Conservation (phyloP, 257 asterid species). For the Solanum chiquidenum region DNA sequence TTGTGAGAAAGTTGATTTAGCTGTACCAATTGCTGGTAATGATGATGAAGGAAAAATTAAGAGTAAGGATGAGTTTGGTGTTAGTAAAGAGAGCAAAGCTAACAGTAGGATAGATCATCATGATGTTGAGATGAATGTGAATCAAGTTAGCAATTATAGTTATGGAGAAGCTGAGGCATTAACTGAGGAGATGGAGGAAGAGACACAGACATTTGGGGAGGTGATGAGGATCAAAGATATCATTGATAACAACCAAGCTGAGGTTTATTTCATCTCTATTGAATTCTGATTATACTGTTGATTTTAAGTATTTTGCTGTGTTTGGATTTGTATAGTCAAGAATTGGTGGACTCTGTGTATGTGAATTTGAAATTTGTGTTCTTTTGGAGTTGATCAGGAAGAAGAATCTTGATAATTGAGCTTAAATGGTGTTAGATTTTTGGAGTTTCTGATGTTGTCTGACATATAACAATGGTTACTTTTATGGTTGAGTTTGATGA, state of each 20-base stretch:
- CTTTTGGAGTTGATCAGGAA: neutral
- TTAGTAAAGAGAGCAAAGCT: slow-evolving; percentile 62
- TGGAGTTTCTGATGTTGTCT: neutral
- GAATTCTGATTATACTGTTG: neutral
- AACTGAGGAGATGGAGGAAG: slow-evolving; percentile 80
- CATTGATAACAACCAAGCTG: slow-evolving; percentile 42
- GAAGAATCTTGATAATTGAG: neutral
- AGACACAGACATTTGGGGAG: slow-evolving; percentile 49
- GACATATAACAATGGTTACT: neutral
- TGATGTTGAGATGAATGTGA: slow-evolving; percentile 34
- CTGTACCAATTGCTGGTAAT: slow-evolving; percentile 30
- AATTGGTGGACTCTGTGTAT: neutral
- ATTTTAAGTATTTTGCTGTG: neutral
- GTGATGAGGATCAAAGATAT: slow-evolving; percentile 68
- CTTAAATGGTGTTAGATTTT: neutral
- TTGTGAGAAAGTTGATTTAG: slow-evolving; percentile 56
- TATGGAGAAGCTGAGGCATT: slow-evolving; percentile 83
- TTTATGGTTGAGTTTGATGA: neutral
- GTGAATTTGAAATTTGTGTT: neutral
- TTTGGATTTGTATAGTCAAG: neutral
- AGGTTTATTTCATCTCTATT: slow-evolving; percentile 33
- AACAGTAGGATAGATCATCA: slow-evolving; percentile 28
- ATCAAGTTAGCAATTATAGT: slow-evolving; percentile 36
- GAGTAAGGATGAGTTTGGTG: slow-evolving; percentile 25
- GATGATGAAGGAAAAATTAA: slow-evolving; percentile 25